Base-by-base conservation (phyloP, 163 green algal species). In the Scenedesmus sp. region DNA sequence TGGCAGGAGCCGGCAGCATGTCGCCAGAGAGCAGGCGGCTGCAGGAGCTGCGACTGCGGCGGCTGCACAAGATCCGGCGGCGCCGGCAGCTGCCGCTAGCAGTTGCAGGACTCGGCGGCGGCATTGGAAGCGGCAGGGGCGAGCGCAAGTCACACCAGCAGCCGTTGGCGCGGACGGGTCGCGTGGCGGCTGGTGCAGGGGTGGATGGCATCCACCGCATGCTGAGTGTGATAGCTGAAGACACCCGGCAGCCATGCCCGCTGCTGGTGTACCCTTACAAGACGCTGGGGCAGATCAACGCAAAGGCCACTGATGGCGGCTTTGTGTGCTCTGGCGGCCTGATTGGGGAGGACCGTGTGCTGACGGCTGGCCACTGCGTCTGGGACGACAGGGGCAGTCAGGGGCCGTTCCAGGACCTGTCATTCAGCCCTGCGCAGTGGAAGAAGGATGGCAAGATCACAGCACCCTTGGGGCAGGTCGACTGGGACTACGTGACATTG, bases 361-460 rank as follows among this genome's bases (percentile, higher is more conserved):
- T 95, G 37, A 95, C 93, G 3, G 93, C 93, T 0, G 93, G 78
- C 26, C 93, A 95, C 90, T 95, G 93, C 76, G 92, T 94, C 0
- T 95, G 92, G 89, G 89, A 92, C 76, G 92, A 92, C 78, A 76
- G 93, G 1, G 65, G 49, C 6, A 83, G 43, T 1, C 83, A 90
- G 20, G 73, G 61, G 16, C 81, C 81, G n/a, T 92, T 92, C 33
- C 37, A 81, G 70, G 68, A 92, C 40, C 49, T 92, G n/a, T 79
- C 83, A 13, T 92, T 90, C 43, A 22, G 35, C 20, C 89, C 89
- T 26, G 83, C 51, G 16, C 89, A 92, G 53, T 90, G n/a, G 33
- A 92, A 92, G 73, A 65, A 37, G 6, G 72, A 80, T 4, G 89
- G 72, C 15, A 65, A 68, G 37, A 56, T 92, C 6, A 87, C n/a